Conservation (phyloP, 306 rosid genomes). For the Sophora flavescens region DNA sequence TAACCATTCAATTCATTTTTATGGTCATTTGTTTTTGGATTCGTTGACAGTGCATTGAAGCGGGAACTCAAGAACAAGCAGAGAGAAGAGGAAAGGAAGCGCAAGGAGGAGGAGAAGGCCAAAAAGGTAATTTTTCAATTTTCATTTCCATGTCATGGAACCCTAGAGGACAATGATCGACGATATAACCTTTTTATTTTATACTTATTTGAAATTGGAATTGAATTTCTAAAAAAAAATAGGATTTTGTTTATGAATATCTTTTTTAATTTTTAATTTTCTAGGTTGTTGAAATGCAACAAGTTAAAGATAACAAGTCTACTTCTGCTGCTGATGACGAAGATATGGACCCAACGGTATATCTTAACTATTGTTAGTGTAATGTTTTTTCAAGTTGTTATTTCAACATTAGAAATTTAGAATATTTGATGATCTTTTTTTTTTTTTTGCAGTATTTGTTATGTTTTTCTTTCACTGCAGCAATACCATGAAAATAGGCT, state of each 20-base stretch:
- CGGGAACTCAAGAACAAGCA: slow-evolving; percentile 74
- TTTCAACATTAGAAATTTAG: slow-evolving; percentile 23
- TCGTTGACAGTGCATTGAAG: slow-evolving; percentile 70
- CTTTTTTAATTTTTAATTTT: background rate
- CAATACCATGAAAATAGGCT: slow-evolving; percentile 88
- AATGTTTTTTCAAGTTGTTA: slow-evolving; percentile 9
- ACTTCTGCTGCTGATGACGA: slow-evolving; percentile 67
- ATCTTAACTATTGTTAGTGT: background rate
- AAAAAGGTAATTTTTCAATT: slow-evolving; percentile 53
- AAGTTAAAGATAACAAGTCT: slow-evolving; percentile 61
- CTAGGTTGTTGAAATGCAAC: slow-evolving; percentile 64
- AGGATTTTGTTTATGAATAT: background rate
- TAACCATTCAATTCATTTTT: background rate
- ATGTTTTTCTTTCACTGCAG: slow-evolving; percentile 54
- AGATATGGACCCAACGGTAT: slow-evolving; percentile 92
- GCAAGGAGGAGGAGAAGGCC: slow-evolving; percentile 85
- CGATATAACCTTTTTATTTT: background rate
- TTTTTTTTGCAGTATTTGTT: background rate
- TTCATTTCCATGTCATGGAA: background rate
- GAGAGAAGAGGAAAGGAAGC: slow-evolving; percentile 75
- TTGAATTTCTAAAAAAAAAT: background rate
- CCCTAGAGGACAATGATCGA: background rate
- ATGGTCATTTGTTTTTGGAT: background rate
- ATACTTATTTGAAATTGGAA: background rate
- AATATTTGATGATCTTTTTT: background rate